Percentiles rank a stretch among this genome's conserved stretches.
phyloP scores from a whole-genome alignment of 1,139 yeast genomes.

The Taiozyma sp. region DNA sequence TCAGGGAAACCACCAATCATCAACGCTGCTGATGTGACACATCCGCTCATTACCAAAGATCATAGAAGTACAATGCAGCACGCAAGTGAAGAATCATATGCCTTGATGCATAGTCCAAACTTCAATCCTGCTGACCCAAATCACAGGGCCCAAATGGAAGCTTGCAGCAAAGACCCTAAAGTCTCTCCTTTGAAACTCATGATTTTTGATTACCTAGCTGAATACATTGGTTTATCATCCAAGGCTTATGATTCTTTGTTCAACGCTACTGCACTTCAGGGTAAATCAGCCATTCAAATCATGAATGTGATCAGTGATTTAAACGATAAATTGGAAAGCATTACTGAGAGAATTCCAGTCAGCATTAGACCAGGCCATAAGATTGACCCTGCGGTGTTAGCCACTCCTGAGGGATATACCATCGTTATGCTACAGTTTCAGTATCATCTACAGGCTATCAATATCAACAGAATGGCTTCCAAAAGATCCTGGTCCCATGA shows the following conservation, averaged over 20 bases:
- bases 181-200: conserved; percentile 7
- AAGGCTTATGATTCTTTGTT: conserved; percentile 24
- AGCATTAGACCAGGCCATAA: conserved; percentile 19
- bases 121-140: conserved; percentile 2
- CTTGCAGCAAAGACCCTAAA: background rate
- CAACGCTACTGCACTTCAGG: conserved; percentile 26
- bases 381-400: background rate
- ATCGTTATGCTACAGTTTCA: conserved; percentile 14
- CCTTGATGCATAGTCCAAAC: background rate
- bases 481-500: conserved; percentile 20
- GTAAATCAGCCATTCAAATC: conserved; percentile 24
- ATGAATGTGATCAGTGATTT: conserved; percentile 23
- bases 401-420: conserved; percentile 6
- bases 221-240: conserved; percentile 10
- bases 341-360: conserved; percentile 27
- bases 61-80: conserved; percentile 4
- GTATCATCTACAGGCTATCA: conserved; percentile 14
- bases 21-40: conserved; percentile 43
- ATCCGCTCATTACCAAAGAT: conserved; percentile 9
- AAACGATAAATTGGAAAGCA: conserved; percentile 26
- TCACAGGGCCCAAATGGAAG: background rate
- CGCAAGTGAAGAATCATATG: background rate
- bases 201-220: conserved; percentile 6
- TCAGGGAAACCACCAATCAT: conserved; percentile 58
- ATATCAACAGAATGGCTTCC: conserved; percentile 23